Percentiles rank a stretch among this genome's conserved stretches.
phyloP scores from a whole-genome alignment of 768 basidiomycete genomes.

The Lentinula guzmanii region DNA sequence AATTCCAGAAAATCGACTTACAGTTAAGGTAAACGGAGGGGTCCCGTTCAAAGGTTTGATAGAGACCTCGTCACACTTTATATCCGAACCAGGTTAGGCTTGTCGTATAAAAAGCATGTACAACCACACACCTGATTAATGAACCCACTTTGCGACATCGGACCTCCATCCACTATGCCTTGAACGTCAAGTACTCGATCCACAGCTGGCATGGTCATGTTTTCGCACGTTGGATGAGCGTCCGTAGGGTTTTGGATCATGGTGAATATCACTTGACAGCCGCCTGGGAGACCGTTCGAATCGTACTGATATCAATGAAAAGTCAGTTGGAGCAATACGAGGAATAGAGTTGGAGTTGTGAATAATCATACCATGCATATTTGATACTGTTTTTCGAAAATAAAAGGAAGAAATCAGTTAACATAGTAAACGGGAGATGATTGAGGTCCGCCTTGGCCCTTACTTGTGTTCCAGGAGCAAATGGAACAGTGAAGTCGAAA shows the following conservation, averaged over 20 bases:
- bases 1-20: slow-evolving; percentile 14
- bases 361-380: slow-evolving; percentile 44
- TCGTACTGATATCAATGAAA: slow-evolving; percentile 29
- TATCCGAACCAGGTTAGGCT: background rate
- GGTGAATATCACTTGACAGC: slow-evolving; percentile 45
- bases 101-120: background rate
- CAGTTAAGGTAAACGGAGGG: slow-evolving; percentile 44
- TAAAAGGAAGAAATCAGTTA: background rate
- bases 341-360: background rate
- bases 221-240: slow-evolving; percentile 30
- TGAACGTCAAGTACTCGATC: slow-evolving; percentile 24
- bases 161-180: slow-evolving; percentile 28
- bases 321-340: background rate
- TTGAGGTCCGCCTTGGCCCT: background rate
- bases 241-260: slow-evolving; percentile 35
- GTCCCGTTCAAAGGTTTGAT: slow-evolving; percentile 37
- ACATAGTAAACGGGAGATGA: background rate
- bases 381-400: slow-evolving; percentile 31
- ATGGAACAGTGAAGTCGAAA: slow-evolving; percentile 41
- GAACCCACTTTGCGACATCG: slow-evolving; percentile 39
- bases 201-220: slow-evolving; percentile 27
- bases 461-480: slow-evolving; percentile 38
- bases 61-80: slow-evolving; percentile 43
- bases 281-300: slow-evolving; percentile 40
- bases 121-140: slow-evolving; percentile 31